Evolutionary conservation across 2,329 filamentous ascomycete genomes (phyloP).

Genomic region (Alternaria angustiovoidea): DNA sequence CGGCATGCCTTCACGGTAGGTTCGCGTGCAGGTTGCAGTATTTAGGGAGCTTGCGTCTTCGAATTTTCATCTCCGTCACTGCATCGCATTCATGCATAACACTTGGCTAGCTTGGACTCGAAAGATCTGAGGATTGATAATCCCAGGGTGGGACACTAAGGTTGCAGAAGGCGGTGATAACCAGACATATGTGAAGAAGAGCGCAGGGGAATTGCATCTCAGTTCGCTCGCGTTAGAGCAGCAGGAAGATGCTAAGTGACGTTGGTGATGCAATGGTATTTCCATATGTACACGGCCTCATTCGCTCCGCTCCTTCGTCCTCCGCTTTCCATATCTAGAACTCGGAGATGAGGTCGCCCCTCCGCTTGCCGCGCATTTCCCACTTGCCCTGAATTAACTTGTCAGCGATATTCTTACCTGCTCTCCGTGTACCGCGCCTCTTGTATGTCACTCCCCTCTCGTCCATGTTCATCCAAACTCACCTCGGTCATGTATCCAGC

Average conservation of each 20-base stretch:
- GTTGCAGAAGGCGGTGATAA: neutral
- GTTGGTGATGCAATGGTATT: constrained; percentile 5
- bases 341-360: constrained; percentile 83
- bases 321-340: constrained; percentile 61
- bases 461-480: constrained; percentile 55
- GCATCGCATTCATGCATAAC: neutral
- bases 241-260: neutral
- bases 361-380: constrained; percentile 85
- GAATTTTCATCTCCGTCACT: neutral
- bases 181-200: neutral
- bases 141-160: neutral
- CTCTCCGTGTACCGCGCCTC: constrained; percentile 3
- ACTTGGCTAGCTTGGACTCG: neutral
- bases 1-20: neutral
- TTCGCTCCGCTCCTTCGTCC: neutral
- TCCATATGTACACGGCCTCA: constrained; percentile 24
- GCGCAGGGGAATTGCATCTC: neutral
- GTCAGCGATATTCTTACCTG: neutral
- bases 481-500: constrained; percentile 85
- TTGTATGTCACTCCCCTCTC: constrained; percentile 13
- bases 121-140: neutral
- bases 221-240: neutral
- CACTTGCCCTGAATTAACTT: constrained; percentile 74
- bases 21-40: neutral
- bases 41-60: neutral